phyloP scores from a whole-genome alignment of 192 early-diverging fungal species.

The Backusella luteola region DNA sequence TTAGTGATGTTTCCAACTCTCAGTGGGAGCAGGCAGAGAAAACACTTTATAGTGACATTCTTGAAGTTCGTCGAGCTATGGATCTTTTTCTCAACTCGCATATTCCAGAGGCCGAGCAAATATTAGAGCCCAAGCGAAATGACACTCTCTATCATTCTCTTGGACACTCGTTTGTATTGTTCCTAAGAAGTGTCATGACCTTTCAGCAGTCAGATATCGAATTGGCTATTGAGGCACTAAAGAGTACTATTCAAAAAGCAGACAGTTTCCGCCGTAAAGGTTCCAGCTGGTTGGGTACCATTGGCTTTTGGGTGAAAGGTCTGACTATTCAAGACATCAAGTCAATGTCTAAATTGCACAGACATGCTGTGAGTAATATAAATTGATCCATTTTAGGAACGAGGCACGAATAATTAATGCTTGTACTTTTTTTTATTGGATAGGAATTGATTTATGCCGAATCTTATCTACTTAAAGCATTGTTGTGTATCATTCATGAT shows the following conservation, averaged over 20 bases:
- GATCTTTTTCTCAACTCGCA: constrained; percentile 78
- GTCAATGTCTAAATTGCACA: constrained; percentile 54
- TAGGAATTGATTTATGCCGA: constrained; percentile 83
- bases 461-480: constrained; percentile 65
- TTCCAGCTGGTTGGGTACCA: constrained; percentile 46
- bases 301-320: constrained; percentile 43
- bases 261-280: constrained; percentile 58
- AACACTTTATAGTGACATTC: constrained; percentile 55
- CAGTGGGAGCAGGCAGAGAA: constrained; percentile 1
- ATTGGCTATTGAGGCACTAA: constrained; percentile 58
- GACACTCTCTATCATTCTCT: constrained; percentile 71
- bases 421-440: not conserved
- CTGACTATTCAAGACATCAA: constrained; percentile 44
- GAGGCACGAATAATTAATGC: not conserved
- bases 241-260: constrained; percentile 61
- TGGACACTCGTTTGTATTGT: constrained; percentile 67
- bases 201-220: constrained; percentile 72
- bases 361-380: constrained; percentile 53
- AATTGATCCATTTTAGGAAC: not conserved
- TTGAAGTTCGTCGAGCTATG: constrained; percentile 57
- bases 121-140: constrained; percentile 43
- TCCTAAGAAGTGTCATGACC: constrained; percentile 70
- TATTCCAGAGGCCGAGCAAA: constrained; percentile 65
- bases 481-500: constrained; percentile 73
- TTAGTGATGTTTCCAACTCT: not conserved